Evolutionary conservation across 2,329 filamentous ascomycete genomes (phyloP).

Genomic region (Aureobasidium sp.): DNA sequence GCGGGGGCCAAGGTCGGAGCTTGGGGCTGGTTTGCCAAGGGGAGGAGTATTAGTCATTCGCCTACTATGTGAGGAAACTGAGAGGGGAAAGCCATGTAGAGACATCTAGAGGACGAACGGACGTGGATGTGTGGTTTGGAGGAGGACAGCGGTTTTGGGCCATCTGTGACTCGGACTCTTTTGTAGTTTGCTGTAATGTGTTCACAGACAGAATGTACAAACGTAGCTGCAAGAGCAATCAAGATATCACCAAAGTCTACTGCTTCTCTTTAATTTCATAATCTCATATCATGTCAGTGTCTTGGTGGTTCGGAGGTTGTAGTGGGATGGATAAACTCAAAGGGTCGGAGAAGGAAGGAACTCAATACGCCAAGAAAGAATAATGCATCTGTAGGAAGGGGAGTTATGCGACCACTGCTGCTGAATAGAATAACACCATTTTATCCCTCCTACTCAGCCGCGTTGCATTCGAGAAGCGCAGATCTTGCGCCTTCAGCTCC

Average conservation of each 20-base stretch:
- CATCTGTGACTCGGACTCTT: background rate
- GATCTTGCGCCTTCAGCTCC: background rate
- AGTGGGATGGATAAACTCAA: too few relatives aligned
- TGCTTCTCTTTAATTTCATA: background rate
- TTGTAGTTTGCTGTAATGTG: background rate
- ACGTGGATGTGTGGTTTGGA: background rate
- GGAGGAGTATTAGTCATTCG: constrained; percentile 2
- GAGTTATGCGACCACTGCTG: too few relatives aligned
- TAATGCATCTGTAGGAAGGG: background rate
- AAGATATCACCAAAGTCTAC: background rate
- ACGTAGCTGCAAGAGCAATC: background rate
- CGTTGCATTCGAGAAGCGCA: background rate
- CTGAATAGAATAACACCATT: too few relatives aligned
- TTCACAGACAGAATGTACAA: background rate
- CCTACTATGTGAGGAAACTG: background rate
- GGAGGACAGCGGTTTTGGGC: background rate
- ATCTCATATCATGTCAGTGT: too few relatives aligned
- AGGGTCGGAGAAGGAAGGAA: too few relatives aligned
- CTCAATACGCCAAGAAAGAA: background rate
- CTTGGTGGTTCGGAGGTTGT: too few relatives aligned
- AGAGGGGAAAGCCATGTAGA: background rate
- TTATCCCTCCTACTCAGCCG: too few relatives aligned
- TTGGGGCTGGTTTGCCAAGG: constrained; percentile 8
- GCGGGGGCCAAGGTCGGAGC: background rate
- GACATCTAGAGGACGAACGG: background rate